phyloP scores from a whole-genome alignment of 768 basidiomycete genomes.

The Suillus alpinus region DNA sequence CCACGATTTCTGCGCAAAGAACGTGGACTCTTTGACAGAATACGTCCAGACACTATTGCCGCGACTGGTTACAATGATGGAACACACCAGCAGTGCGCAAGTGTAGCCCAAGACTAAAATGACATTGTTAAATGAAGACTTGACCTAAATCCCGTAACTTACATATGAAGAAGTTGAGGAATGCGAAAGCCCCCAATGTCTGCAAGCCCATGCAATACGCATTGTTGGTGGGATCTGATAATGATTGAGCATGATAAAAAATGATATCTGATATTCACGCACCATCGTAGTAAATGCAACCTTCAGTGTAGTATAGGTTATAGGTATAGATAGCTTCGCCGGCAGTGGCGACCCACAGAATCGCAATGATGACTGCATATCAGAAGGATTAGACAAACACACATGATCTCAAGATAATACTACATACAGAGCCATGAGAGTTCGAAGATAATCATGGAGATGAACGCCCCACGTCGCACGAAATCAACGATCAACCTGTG shows the following conservation, averaged over 20 bases:
- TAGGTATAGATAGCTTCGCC: slow-evolving; percentile 20
- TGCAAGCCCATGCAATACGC: slow-evolving; percentile 27
- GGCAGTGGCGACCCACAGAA: slow-evolving; percentile 40
- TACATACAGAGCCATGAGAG: slow-evolving; percentile 35
- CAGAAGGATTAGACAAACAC: neutral
- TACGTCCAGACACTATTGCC: slow-evolving; percentile 32
- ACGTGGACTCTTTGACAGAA: slow-evolving; percentile 29
- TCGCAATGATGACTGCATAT: slow-evolving; percentile 29
- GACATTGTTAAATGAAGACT: neutral
- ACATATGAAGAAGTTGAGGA: slow-evolving; percentile 36
- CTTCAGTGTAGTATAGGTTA: slow-evolving; percentile 7
- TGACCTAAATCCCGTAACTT: slow-evolving; percentile 5
- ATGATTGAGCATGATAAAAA: slow-evolving; percentile 1
- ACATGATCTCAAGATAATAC: neutral
- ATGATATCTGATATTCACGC: neutral
- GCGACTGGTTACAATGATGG: slow-evolving; percentile 23
- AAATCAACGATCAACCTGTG: slow-evolving; percentile 35
- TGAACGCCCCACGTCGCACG: slow-evolving; percentile 33
- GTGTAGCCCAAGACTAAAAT: slow-evolving; percentile 33
- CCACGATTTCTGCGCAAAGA: slow-evolving; percentile 14
- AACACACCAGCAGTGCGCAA: slow-evolving; percentile 20
- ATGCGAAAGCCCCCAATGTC: slow-evolving; percentile 34
- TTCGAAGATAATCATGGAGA: slow-evolving; percentile 39
- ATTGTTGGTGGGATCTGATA: slow-evolving; percentile 10
- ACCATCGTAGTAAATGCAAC: slow-evolving; percentile 14